Evolutionary conservation across 177 flowering plant genomes (phyloP), one percentile per base, ranked within the genome.

Genomic region (Vitis hybrid): DNA sequence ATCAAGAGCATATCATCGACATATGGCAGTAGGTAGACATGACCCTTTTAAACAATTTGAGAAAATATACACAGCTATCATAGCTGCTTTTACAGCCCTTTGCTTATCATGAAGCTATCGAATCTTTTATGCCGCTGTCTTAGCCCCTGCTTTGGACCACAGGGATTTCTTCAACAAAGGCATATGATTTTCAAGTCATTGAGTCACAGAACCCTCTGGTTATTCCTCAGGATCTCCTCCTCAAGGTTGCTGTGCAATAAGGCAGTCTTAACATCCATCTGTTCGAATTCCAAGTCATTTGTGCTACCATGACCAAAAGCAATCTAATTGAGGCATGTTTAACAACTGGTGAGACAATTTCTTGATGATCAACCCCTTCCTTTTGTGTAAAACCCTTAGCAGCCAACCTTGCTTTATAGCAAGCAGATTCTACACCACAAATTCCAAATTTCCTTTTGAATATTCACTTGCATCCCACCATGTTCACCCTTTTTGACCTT

Each of bases 221-320:
- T 40, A 40, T 40, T 40, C 45, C 45, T 40, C 45, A 40, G 45
- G 8, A 59, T 51, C 19, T 49, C 15, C 23, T 67, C 34, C 52
- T 59, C 56, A 12, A 68, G 45, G 5, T 17, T 8, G 8, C 70
- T 51, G 15, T 67, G 70, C 12, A 30, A n/a, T 7, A 56, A 56
- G 4, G 50, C 30, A 7, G 15, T 67, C 32, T 34, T 67, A 21
- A 40, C 57, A 56, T 67, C 62, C n/a, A 34, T 30, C 40, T 67
- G 62, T 59, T 59, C 71, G 6, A 59, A 13, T 7, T 58, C 32
- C 14, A 60, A 34, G 23, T 68, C 71, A 50, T 5, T 4, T 13
- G 2, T 13, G 56, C 45, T 7, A 68, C 71, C 17, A 68, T 17
- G 4, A 11, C 57, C 57, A 60, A n/a, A 1, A 60, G 17, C 8